Evolutionary conservation across 2,329 filamentous ascomycete genomes (phyloP), one percentile per base, ranked within the genome.

Genomic region (Exophiala viscosa): DNA sequence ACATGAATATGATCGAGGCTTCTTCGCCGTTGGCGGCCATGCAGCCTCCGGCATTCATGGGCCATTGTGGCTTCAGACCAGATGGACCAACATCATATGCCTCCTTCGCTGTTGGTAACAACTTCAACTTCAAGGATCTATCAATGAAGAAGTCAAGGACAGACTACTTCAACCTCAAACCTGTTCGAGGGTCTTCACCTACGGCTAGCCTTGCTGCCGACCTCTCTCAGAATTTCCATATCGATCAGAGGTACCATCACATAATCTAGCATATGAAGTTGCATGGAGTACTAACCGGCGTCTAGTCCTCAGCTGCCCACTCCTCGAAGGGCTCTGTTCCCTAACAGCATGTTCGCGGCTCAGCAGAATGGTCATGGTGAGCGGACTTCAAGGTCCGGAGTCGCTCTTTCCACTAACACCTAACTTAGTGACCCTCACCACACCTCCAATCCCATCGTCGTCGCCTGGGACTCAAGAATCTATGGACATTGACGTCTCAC

Each of bases 21-120:
- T 96, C 92, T 40, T 97, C 93, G 65, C 93, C 93, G 42, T 76
- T 97, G 68, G 92, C 92, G 71, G 90, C 92, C 52, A 88, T 97
- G 85, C 90, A 90, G 76, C 89, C 54, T 33, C 78, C 79, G 40
- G 78, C 82, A 73, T 74, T 80, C 72, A 76, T 82, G 73, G 74
- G 75, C 63, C 79, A 84, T 63, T 70, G 78, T 65, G 85, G 75
- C 50, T 82, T 78, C 67, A 72, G 75, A 62, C 70, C 76, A 55
- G 80, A 84, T 64, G 69, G 78, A 55, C 73, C 79, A 9, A 67
- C 73, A n/a, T 76, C 76, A 46, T 80, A 75, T 64, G 68, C 76
- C 33, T 69, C 80, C 35, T 80, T 80, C 63, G 70, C 69, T 56
- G 67, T 73, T 71, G 71, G 77, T 71, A 82, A 80, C 62, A 82